These are phyloP conservation scores for Candida glaebosa DNA, from an alignment of 805 yeast genomes.

Conservation along the genomic window DNA sequence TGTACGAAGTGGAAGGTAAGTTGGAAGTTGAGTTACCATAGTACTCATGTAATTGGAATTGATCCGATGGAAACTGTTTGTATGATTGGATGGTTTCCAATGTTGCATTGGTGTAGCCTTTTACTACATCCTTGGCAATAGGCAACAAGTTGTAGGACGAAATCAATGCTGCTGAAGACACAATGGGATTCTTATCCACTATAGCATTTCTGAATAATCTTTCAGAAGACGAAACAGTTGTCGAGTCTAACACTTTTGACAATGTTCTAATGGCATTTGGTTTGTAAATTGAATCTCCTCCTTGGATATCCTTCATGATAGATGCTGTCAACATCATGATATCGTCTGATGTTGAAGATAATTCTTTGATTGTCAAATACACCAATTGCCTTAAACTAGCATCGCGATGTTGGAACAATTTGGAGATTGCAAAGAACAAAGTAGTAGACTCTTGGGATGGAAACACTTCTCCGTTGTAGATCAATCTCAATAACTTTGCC, in stretches of 20 bases:
- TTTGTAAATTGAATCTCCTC: slow-evolving; percentile 77
- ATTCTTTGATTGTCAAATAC: slow-evolving; percentile 89
- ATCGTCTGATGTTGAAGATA: slow-evolving; percentile 83
- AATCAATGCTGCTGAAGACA: slow-evolving; percentile 91
- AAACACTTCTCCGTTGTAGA: slow-evolving; percentile 83
- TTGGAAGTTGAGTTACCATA: slow-evolving; percentile 49
- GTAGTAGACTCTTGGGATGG: slow-evolving; percentile 88
- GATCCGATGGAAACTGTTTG: slow-evolving; percentile 50
- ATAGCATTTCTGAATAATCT: slow-evolving; percentile 88
- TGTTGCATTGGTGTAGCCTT: slow-evolving; percentile 91
- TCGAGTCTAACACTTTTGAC: slow-evolving; percentile 82
- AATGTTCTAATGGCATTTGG: slow-evolving; percentile 95
- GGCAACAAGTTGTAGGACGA: slow-evolving; percentile 89
- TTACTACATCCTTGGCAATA: slow-evolving; percentile 85
- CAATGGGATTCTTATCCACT: slow-evolving; percentile 83
- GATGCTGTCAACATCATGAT: slow-evolving; percentile 97
- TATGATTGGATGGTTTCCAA: slow-evolving; percentile 79
- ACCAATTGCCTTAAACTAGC: slow-evolving; percentile 87
- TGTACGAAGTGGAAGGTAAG: slow-evolving; percentile 66
- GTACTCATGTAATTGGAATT: slow-evolving; percentile 51
- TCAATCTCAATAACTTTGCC: slow-evolving; percentile 76
- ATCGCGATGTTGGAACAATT: slow-evolving; percentile 90
- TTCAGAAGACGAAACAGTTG: slow-evolving; percentile 91
- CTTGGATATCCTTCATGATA: slow-evolving; percentile 96
- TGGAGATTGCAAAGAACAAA: slow-evolving; percentile 88